Evolutionary conservation across 495 filamentous ascomycete genomes (phyloP), one percentile per base, ranked within the genome.

Genomic region (Talaromyces wortmannii): DNA sequence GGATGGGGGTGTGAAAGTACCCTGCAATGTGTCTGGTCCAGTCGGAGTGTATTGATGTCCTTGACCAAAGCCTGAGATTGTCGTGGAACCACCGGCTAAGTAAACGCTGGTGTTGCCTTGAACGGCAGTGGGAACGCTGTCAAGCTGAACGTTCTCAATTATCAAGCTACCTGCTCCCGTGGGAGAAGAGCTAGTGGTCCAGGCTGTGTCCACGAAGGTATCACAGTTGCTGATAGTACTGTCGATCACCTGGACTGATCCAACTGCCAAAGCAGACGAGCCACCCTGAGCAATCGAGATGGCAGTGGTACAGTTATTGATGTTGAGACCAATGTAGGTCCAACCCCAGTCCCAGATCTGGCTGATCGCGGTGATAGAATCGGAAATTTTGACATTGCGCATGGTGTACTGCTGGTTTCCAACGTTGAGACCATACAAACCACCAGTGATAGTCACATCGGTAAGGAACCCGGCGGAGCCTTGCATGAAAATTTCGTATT

Each of bases 341-440:
- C 78, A 82, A 30, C 79, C 76, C 80, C 80, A 83, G 56, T 78
- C 56, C 78, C 77, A 82, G 3, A 85, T 78, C 48, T 83, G 81
- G 23, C 75, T 78, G 48, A 84, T 83, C 40, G 78, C 78, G 31
- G 83, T 84, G 4, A 79, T 80, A 10, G 82, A 72, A 33, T 85
- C 76, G 57, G 80, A 81, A 65, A 92, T 87, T 10, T 69, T 77
- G 17, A 94, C 33, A 64, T 91, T 89, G 31, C 86, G 78, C 76
- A 86, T 88, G 0, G 89, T 91, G 55, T 85, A 94, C 65, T 92
- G 89, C 68, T 92, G 89, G 61, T 89, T 91, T 13, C 88, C 88
- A 55, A 90, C 62, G 42, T 76, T 77, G 17, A 79, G 75, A 33
- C 82, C 89, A 36, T 80, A 76, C 0, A 75, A 68, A n/a, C 90